These are phyloP conservation scores for Aspergillus sp. DNA, from an alignment of 2,329 filamentous ascomycete species.

Conservation along the genomic window DNA sequence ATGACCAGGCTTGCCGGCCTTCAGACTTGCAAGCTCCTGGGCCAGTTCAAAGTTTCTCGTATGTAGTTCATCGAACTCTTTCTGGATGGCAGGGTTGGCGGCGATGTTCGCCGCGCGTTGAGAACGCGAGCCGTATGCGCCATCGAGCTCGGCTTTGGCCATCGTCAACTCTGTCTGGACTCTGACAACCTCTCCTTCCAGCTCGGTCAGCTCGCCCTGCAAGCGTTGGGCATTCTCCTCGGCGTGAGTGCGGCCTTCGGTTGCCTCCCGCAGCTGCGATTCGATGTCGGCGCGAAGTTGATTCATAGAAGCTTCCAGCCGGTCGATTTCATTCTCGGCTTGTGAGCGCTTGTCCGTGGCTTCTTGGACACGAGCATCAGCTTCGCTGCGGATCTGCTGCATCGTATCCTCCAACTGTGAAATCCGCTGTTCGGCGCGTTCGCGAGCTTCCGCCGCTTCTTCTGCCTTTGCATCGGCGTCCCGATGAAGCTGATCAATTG, in stretches of 20 bases:
- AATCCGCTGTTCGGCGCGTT: slow-evolving; percentile 28
- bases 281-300: slow-evolving; percentile 36
- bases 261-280: slow-evolving; percentile 27
- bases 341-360: slow-evolving; percentile 18
- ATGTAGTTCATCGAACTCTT: slow-evolving; percentile 58
- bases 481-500: slow-evolving; percentile 35
- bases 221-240: slow-evolving; percentile 41
- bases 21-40: slow-evolving; percentile 48
- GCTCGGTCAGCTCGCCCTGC: slow-evolving; percentile 50
- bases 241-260: slow-evolving; percentile 29
- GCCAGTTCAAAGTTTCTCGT: slow-evolving; percentile 48
- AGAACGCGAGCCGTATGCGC: slow-evolving; percentile 80
- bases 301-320: slow-evolving; percentile 27
- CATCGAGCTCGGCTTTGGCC: slow-evolving; percentile 84
- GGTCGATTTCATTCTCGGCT: slow-evolving; percentile 21
- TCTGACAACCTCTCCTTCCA: slow-evolving; percentile 65
- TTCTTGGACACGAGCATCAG: slow-evolving; percentile 22
- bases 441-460: slow-evolving; percentile 24
- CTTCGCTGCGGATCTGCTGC: slow-evolving; percentile 22
- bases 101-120: slow-evolving; percentile 67
- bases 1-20: slow-evolving; percentile 31
- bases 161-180: slow-evolving; percentile 82
- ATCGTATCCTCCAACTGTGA: slow-evolving; percentile 28
- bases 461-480: slow-evolving; percentile 18
- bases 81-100: slow-evolving; percentile 57